phyloP scores from a whole-genome alignment of 768 basidiomycete genomes.

The Tricholoma sp. region DNA sequence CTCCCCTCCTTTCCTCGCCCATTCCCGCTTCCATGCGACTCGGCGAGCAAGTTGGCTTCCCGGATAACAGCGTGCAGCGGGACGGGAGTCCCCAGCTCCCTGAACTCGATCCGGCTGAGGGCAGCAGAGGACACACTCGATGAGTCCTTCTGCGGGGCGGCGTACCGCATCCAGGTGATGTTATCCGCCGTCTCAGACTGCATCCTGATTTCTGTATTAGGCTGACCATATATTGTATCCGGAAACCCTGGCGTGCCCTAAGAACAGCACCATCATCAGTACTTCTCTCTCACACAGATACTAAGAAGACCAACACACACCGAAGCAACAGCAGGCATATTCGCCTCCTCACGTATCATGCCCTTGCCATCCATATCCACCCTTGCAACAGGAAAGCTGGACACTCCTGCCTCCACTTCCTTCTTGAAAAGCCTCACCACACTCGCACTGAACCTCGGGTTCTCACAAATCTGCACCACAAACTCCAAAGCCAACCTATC shows the following conservation, averaged over 20 bases:
- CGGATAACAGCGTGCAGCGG: constrained; percentile 58
- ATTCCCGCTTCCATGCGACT: neutral
- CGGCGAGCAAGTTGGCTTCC: constrained; percentile 28
- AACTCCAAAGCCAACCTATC: constrained; percentile 74
- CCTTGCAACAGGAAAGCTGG: constrained; percentile 17
- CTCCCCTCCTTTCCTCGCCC: constrained; percentile 21
- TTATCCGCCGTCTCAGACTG: constrained; percentile 85
- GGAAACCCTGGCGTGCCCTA: constrained; percentile 40
- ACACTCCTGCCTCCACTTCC: constrained; percentile 24
- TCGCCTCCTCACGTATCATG: constrained; percentile 24
- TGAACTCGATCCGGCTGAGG: constrained; percentile 59
- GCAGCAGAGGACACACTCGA: constrained; percentile 26
- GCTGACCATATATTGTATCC: constrained; percentile 68
- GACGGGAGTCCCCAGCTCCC: constrained; percentile 43
- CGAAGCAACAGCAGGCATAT: constrained; percentile 42
- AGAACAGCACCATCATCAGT: neutral
- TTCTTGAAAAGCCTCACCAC: constrained; percentile 60
- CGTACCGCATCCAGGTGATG: constrained; percentile 65
- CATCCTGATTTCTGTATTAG: constrained; percentile 58
- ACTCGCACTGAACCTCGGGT: constrained; percentile 63
- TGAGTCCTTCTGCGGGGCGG: constrained; percentile 20
- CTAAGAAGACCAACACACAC: constrained; percentile 28
- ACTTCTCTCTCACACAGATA: neutral
- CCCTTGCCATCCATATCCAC: constrained; percentile 23
- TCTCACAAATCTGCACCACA: constrained; percentile 77